Evolutionary conservation across 106 monocot species (phyloP).

Genomic region (Dactylorhiza incarnata): DNA sequence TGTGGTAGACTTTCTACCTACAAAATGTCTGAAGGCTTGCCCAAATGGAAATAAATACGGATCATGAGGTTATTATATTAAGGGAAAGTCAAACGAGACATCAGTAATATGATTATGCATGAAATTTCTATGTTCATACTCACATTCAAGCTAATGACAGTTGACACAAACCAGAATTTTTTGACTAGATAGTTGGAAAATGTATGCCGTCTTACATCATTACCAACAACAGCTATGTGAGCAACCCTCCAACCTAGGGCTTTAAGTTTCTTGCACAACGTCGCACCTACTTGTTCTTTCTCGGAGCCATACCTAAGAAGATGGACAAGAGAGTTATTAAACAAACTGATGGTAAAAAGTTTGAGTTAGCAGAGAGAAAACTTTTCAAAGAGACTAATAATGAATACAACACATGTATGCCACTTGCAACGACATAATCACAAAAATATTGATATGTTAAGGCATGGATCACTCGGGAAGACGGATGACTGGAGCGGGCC

Average conservation of each 20-base stretch:
- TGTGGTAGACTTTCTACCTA: background rate
- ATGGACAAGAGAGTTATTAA: background rate
- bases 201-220: conserved; percentile 56
- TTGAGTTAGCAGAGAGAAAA: background rate
- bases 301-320: conserved; percentile 54
- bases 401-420: background rate
- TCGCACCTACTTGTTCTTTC: conserved; percentile 48
- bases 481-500: too few relatives aligned
- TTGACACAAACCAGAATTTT: background rate
- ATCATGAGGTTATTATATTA: background rate
- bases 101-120: background rate
- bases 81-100: background rate
- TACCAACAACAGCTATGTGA: conserved; percentile 46
- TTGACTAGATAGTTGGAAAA: background rate
- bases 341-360: background rate
- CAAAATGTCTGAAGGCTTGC: background rate
- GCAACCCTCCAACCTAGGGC: conserved; percentile 80
- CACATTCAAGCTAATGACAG: background rate
- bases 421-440: too few relatives aligned
- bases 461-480: background rate
- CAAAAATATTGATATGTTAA: background rate
- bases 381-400: background rate
- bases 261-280: conserved; percentile 83
- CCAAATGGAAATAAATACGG: background rate
- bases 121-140: background rate